Base-by-base conservation (phyloP, 768 basidiomycete species). In the Panaeolus papilionaceus region DNA sequence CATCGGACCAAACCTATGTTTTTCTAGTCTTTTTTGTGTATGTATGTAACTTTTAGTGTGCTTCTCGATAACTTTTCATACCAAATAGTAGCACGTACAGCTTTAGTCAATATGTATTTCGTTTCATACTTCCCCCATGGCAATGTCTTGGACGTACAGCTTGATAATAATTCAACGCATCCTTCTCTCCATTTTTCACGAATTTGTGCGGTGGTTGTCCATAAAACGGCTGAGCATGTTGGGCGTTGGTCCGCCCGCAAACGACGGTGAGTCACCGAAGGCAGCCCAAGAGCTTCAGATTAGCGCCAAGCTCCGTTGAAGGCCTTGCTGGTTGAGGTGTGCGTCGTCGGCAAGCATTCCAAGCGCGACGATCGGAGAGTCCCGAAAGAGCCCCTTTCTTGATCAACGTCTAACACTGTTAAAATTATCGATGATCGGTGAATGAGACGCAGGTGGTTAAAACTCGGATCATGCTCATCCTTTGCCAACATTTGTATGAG, bases 81-180 rank as follows among this genome's bases (percentile, higher is more conserved):
- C 54, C 54, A 33, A 58, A 58, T 58, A 58, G 54, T 58, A 58
- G 7, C 28, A 58, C 54, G 26, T 58, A 58, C 54, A 58, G 54
- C 54, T 28, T 6, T 58, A 58, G 54, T 58, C 33, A 58, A 28
- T 58, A 11, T 58, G 54, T 58, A 58, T 58, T 9, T 58, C 16
- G 11, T 58, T 33, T 58, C 28, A 33, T 58, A 11, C 54, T 58
- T 58, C 54, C 54, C 28, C 54, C 54, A 58, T 58, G 26, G 54
- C 28, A 4, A 16, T 37, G 54, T 51, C 49, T 51, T 51, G 49
- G 49, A 58, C 54, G 54, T 26, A 58, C 54, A 4, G 54, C 28
- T 58, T 58, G 54, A 28, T 58, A 58, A 58, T 58, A 58, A 58
- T 58, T 58, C 14, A 16, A 37, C 33, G 26, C 28, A n/a, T 23